Conservation (phyloP, 805 yeast genomes). For the Saturnispora silvae region DNA sequence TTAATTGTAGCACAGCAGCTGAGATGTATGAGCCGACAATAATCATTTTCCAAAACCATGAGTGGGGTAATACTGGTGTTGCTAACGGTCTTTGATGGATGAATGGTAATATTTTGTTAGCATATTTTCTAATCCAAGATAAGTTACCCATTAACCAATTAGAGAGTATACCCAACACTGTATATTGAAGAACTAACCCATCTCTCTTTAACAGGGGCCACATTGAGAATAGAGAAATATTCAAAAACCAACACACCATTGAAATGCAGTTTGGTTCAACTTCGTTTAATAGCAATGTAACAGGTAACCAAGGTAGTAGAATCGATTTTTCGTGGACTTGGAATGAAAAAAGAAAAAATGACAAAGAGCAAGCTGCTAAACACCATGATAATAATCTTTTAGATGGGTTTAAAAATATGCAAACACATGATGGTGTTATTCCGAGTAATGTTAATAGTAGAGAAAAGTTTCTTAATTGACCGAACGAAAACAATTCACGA, state of each 20-base stretch:
- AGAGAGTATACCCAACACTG: constrained; percentile 47
- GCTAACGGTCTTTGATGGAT: constrained; percentile 21
- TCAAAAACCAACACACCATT: constrained; percentile 78
- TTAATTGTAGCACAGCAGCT: constrained; percentile 39
- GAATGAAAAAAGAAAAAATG: constrained; percentile 82
- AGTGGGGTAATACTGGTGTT: constrained; percentile 35
- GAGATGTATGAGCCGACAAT: constrained; percentile 44
- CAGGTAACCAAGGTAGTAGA: constrained; percentile 77
- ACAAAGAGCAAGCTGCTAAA: constrained; percentile 72
- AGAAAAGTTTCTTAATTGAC: constrained; percentile 51
- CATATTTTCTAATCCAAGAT: constrained; percentile 38
- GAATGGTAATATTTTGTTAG: constrained; percentile 15
- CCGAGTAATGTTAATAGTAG: constrained; percentile 40
- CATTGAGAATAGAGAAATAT: constrained; percentile 73
- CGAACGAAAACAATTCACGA: constrained; percentile 39
- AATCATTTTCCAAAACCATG: constrained; percentile 37
- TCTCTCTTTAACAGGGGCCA: constrained; percentile 82
- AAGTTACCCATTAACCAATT: constrained; percentile 73
- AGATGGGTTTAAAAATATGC: constrained; percentile 40
- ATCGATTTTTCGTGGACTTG: constrained; percentile 96
- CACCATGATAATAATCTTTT: constrained; percentile 56
- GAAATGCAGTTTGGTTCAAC: constrained; percentile 53
- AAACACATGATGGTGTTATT: constrained; percentile 45
- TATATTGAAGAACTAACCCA: constrained; percentile 61
- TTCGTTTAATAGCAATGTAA: constrained; percentile 51